Percentiles rank a stretch among this genome's conserved stretches.
These are phyloP conservation scores for Alternaria conjuncta DNA, from an alignment of 2,329 filamentous ascomycete species.

Conservation along the genomic window DNA sequence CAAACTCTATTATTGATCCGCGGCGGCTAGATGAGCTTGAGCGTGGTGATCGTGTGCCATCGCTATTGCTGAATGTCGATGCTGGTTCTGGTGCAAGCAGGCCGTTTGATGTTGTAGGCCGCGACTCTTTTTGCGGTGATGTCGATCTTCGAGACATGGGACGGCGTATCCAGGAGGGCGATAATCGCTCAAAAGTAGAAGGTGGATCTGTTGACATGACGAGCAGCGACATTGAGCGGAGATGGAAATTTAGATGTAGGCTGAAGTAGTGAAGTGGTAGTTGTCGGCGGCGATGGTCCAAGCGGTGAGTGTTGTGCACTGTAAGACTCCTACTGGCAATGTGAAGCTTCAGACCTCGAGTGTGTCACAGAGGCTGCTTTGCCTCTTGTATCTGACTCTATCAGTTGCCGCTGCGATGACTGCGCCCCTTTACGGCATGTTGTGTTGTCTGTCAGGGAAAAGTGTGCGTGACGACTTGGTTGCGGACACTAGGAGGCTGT, in stretches of 20 bases:
- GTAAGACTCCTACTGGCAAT: neutral
- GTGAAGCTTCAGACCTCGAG: neutral
- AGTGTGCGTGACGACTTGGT: slow-evolving; percentile 10
- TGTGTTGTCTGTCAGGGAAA: slow-evolving; percentile 3
- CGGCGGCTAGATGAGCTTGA: slow-evolving; percentile 31
- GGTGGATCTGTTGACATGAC: slow-evolving; percentile 33
- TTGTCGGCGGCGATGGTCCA: neutral
- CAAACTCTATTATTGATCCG: slow-evolving; percentile 29
- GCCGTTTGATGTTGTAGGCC: slow-evolving; percentile 21
- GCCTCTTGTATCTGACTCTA: slow-evolving; percentile 10
- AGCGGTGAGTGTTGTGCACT: slow-evolving; percentile 7
- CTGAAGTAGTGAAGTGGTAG: neutral
- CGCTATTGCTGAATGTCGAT: slow-evolving; percentile 34
- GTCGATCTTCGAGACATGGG: slow-evolving; percentile 19
- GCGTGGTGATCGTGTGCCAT: slow-evolving; percentile 30
- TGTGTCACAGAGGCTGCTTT: slow-evolving; percentile 10
- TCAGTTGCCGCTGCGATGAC: slow-evolving; percentile 11
- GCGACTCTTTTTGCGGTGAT: slow-evolving; percentile 21
- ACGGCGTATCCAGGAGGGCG: slow-evolving; percentile 33
- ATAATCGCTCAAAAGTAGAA: slow-evolving; percentile 27
- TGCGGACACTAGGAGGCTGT: slow-evolving; percentile 17
- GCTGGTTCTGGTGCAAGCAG: slow-evolving; percentile 24
- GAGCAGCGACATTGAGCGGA: slow-evolving; percentile 31
- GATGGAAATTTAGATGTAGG: neutral
- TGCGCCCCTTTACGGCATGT: slow-evolving; percentile 17